These are phyloP conservation scores for Trichoderma lentiforme DNA, from an alignment of 2,329 filamentous ascomycete species.

Conservation along the genomic window DNA sequence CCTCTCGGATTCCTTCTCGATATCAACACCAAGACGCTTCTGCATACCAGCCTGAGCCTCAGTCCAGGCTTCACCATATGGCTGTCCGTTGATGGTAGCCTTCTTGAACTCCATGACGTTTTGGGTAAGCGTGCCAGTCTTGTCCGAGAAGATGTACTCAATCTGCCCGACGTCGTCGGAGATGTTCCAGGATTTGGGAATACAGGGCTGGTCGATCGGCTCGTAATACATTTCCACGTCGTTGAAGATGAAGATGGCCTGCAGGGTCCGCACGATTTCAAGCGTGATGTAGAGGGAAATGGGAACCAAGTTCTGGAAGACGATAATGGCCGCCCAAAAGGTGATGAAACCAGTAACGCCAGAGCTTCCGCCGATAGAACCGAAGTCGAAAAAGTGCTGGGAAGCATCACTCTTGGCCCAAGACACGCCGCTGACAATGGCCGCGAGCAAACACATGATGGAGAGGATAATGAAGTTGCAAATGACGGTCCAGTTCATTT, in stretches of 20 bases:
- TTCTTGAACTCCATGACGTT: slow-evolving; percentile 99
- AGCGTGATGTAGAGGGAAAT: slow-evolving; percentile 97
- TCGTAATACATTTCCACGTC: slow-evolving; percentile 98
- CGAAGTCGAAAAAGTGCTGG: slow-evolving; percentile 77
- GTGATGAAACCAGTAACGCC: slow-evolving; percentile 87
- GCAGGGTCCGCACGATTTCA: slow-evolving; percentile 88
- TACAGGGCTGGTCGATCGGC: slow-evolving; percentile 86
- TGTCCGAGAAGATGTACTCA: slow-evolving; percentile 98
- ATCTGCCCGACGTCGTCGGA: slow-evolving; percentile 97
- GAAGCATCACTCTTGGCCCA: slow-evolving; percentile 77
- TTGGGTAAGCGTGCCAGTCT: slow-evolving; percentile 92
- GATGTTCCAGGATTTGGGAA: slow-evolving; percentile 98
- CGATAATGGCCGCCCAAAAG: slow-evolving; percentile 90
- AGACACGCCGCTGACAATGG: slow-evolving; percentile 76
- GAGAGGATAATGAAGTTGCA: slow-evolving; percentile 93
- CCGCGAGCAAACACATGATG: slow-evolving; percentile 82
- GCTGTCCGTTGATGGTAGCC: slow-evolving; percentile 89
- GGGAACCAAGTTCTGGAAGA: slow-evolving; percentile 98
- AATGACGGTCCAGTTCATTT: slow-evolving; percentile 95
- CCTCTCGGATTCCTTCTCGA: slow-evolving; percentile 72
- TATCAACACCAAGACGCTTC: slow-evolving; percentile 81
- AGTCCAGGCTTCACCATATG: slow-evolving; percentile 96
- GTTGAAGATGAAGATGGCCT: slow-evolving; percentile 97
- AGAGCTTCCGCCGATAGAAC: slow-evolving; percentile 72
- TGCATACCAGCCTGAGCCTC: slow-evolving; percentile 97